Percentiles rank a stretch among this genome's conserved stretches.
Evolutionary conservation across 108 stramenopile species (phyloP).

Genomic region (Parietichytrium sp.): DNA sequence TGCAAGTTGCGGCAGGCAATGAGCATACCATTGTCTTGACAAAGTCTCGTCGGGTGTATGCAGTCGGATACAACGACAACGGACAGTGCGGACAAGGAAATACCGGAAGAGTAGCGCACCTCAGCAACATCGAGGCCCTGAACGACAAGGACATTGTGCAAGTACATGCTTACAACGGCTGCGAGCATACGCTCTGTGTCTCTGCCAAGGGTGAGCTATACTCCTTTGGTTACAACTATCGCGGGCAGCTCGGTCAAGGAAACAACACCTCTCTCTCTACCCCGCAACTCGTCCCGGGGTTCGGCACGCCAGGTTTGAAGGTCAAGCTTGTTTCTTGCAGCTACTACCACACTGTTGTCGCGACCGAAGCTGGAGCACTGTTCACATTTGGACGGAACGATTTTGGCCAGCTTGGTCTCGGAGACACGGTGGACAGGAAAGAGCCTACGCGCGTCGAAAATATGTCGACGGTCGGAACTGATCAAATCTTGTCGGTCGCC

Average conservation of each 20-base stretch:
- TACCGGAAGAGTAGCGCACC: constrained; percentile 50
- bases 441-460: constrained; percentile 39
- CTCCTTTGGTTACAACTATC: constrained; percentile 64
- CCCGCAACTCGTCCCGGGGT: constrained; percentile 52
- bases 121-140: constrained; percentile 35
- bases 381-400: constrained; percentile 64
- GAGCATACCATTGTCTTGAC: constrained; percentile 63
- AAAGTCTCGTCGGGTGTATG: constrained; percentile 47
- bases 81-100: constrained; percentile 64
- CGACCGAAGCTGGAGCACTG: constrained; percentile 51
- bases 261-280: constrained; percentile 49
- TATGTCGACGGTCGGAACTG: neutral
- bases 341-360: constrained; percentile 59
- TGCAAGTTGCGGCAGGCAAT: constrained; percentile 64
- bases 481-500: constrained; percentile 43
- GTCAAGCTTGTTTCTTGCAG: constrained; percentile 52
- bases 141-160: constrained; percentile 43
- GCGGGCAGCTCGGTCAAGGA: constrained; percentile 56
- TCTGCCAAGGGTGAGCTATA: constrained; percentile 50
- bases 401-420: constrained; percentile 63
- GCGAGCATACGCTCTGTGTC: constrained; percentile 60
- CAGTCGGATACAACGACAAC: constrained; percentile 67
- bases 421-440: constrained; percentile 57
- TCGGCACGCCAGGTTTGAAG: constrained; percentile 33
- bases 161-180: constrained; percentile 64